Evolutionary conservation across 225 moss, liverwort and hornwort species (phyloP).

Genomic region (Polytrichum commune): DNA sequence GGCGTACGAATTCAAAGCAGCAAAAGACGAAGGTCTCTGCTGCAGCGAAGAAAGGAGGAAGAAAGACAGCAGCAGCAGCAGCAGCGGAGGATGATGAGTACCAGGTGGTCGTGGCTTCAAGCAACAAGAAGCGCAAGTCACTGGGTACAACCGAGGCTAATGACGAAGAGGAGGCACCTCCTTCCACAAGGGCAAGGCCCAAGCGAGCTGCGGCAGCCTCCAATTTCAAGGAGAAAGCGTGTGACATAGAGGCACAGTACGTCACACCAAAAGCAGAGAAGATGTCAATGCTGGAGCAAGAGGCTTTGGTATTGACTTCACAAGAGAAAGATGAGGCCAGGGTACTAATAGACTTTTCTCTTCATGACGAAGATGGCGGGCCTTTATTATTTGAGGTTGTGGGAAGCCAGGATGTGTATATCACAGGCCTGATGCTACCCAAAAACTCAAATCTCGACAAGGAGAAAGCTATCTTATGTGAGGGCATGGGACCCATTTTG

Average conservation of each 20-base stretch:
- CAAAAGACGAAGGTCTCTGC: not conserved
- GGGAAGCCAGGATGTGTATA: conserved; percentile 40
- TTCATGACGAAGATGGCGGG: conserved; percentile 68
- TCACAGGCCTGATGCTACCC: conserved; percentile 57
- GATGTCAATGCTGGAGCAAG: conserved; percentile 59
- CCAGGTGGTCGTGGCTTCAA: not conserved
- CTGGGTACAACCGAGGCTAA: conserved; percentile 11
- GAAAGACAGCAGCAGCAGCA: conserved; percentile 20
- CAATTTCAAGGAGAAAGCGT: conserved; percentile 58
- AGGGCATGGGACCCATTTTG: conserved; percentile 58
- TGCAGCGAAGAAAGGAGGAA: conserved; percentile 8
- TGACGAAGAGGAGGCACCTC: conserved; percentile 1
- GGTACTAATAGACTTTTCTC: conserved; percentile 57
- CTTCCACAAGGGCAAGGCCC: conserved; percentile 36
- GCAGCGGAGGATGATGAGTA: conserved; percentile 9
- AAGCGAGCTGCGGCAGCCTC: conserved; percentile 74
- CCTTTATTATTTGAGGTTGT: conserved; percentile 43
- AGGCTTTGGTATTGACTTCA: conserved; percentile 68
- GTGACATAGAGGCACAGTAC: conserved; percentile 37
- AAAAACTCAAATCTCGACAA: conserved; percentile 43
- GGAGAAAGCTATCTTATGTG: conserved; percentile 51
- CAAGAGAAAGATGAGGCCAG: conserved; percentile 61
- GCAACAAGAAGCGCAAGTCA: conserved; percentile 32
- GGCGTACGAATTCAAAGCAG: conserved; percentile 8
- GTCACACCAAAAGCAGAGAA: conserved; percentile 53